These are phyloP conservation scores for Aurifilum marmelostoma DNA, from an alignment of 2,329 filamentous ascomycete species.

Conservation along the genomic window DNA sequence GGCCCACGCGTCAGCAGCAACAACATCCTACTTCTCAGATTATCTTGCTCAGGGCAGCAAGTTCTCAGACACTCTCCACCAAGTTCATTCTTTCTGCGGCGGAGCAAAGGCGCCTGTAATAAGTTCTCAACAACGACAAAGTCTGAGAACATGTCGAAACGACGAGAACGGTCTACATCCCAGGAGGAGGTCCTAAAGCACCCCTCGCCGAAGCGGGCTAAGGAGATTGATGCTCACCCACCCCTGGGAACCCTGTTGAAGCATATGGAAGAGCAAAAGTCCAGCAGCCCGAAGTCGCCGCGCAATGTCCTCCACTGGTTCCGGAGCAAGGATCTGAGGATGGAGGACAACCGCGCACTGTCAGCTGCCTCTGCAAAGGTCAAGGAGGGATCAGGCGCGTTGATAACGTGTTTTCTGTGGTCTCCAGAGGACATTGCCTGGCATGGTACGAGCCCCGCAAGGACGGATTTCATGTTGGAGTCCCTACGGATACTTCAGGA, in stretches of 20 bases:
- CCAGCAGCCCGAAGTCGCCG: conserved; percentile 1
- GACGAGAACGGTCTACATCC: conserved; percentile 32
- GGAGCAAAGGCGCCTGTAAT: not conserved
- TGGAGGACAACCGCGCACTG: conserved; percentile 34
- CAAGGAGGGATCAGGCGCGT: conserved; percentile 22
- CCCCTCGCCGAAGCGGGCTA: conserved; percentile 35
- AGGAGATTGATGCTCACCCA: conserved; percentile 33
- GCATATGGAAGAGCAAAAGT: conserved; percentile 23
- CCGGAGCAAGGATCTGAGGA: conserved; percentile 34
- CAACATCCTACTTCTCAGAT: not conserved
- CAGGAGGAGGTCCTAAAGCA: conserved; percentile 33
- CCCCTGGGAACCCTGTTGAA: conserved; percentile 29
- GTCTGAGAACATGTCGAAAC: conserved; percentile 22
- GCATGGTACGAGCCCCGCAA: conserved; percentile 34
- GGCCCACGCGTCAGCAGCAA: not conserved
- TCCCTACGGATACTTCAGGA: conserved; percentile 29
- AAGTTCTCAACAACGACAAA: not conserved
- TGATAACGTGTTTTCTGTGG: conserved; percentile 34
- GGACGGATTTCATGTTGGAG: conserved; percentile 34
- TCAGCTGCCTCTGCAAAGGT: conserved; percentile 32
- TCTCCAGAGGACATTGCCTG: conserved; percentile 34
- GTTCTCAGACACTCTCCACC: no score
- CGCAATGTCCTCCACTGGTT: conserved; percentile 35
- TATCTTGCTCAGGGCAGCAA: not conserved
- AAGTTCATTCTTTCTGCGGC: not conserved